Percentiles rank a stretch among this genome's conserved stretches.
Conservation (phyloP, 441 rosid genomes). For the Capsella rubella region DNA sequence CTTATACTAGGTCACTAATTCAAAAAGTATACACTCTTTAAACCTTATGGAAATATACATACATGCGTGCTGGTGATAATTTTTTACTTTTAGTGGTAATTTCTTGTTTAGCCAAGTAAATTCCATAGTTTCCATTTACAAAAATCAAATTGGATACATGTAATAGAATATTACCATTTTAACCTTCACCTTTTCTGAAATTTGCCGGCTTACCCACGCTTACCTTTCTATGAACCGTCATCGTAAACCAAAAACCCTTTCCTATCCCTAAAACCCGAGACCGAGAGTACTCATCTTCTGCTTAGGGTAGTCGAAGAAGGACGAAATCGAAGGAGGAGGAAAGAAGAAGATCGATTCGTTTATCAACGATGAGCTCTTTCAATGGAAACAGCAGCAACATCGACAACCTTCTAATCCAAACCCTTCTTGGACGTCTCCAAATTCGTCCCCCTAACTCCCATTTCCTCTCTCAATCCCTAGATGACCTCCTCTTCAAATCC, state of each 20-base stretch:
- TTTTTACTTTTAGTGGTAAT: no score
- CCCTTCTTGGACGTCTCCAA: constrained; percentile 86
- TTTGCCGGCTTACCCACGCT: background rate
- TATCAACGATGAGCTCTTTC: constrained; percentile 69
- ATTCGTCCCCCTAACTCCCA: constrained; percentile 59
- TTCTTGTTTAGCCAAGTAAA: background rate
- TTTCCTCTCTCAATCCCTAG: constrained; percentile 71
- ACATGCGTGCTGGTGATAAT: no score
- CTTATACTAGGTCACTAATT: no score
- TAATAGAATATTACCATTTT: no score
- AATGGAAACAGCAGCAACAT: constrained; percentile 55
- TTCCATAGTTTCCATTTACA: background rate
- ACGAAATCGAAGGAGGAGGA: background rate
- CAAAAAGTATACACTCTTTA: no score
- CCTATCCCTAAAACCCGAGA: constrained; percentile 42
- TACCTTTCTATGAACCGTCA: background rate
- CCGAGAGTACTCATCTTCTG: background rate
- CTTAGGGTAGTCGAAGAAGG: background rate
- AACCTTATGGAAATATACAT: background rate
- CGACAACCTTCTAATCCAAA: constrained; percentile 76
- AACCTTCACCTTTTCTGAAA: background rate
- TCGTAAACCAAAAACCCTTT: constrained; percentile 43
- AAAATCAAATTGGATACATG: no score
- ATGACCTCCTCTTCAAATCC: constrained; percentile 71
- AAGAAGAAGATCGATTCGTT: constrained; percentile 13